Percentiles rank a stretch among this genome's conserved stretches.
phyloP scores from a whole-genome alignment of 2,329 filamentous ascomycete species.

The Colletotrichum sp. region DNA sequence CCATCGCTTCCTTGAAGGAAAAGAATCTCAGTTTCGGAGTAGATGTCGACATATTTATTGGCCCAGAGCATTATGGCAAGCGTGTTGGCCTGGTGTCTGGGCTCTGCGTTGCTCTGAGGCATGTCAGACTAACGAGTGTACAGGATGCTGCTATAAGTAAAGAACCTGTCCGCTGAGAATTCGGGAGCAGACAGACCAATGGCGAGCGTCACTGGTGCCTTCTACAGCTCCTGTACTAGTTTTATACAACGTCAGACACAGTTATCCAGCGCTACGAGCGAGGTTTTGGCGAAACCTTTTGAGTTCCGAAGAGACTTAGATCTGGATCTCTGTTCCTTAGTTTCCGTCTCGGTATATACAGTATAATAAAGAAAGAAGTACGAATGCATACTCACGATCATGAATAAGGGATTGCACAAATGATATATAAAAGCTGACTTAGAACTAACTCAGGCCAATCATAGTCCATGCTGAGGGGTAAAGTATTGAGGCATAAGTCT shows the following conservation, averaged over 20 bases:
- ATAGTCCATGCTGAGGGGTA: no score
- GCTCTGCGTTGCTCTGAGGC: neutral
- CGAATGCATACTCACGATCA: neutral
- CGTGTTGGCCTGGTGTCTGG: neutral
- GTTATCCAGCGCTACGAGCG: neutral
- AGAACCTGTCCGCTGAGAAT: neutral
- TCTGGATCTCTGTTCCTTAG: neutral
- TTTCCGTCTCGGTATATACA: neutral
- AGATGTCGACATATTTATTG: fast-evolving
- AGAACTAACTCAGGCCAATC: neutral
- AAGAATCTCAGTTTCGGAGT: neutral
- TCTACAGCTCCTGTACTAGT: no score
- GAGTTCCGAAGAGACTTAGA: neutral
- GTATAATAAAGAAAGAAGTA: neutral
- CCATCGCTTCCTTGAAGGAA: neutral
- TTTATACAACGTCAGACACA: neutral
- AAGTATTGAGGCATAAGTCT: no score
- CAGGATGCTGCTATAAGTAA: fast-evolving
- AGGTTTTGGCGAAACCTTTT: neutral
- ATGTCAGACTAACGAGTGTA: neutral
- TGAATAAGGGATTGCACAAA: neutral
- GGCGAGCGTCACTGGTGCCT: no score
- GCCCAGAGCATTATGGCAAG: neutral
- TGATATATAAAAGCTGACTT: neutral
- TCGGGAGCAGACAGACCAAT: neutral